Evolutionary conservation across 192 early-diverging fungal genomes (phyloP), one percentile per base, ranked within the genome.

Genomic region (Backusella psychrophila): DNA sequence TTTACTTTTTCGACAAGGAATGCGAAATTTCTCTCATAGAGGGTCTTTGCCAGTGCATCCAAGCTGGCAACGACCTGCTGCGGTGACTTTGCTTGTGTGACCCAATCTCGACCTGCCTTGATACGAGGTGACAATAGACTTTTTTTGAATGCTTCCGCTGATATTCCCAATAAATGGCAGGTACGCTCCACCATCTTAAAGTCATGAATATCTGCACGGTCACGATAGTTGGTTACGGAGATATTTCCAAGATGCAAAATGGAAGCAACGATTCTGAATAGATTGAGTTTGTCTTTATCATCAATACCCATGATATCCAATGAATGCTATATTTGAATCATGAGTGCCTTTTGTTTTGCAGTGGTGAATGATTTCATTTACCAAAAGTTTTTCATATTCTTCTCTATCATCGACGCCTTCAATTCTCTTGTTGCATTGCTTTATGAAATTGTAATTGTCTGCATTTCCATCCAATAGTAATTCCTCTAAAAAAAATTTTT

Each of bases 1-100:
- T 99, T 99, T 82, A 99, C 96, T 19, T 93, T 86, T 44, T 92
- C 92, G 9, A 99, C 94, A 38, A 99, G 87, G 59, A 87, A 89
- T 29, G 95, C 93, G 88, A 99, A 99, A 93, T 94, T 96, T 49
- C 97, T 89, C 85, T 99, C 98, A 82, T 99, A 99, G 72, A 98
- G 82, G 1, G 94, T 87, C 56, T 96, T 91, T 59, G 96, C 91
- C 19, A 99, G 84, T 0, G 97, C 96, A 81, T 99, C 98, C 33
- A 98, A 84, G 12, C 94, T 95, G 78, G 94, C 94, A 41, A 89
- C 77, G 9, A 97, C 95, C 80, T 99, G 96, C 74, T 90, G 88
- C 39, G 91, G 88, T 69, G 92, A 97, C 75, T 94, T 89, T 8
- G 96, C 90, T 79, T 98, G 95, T 9, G 91, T 92, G 21, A 99